These are phyloP conservation scores for Dujonia santamariae DNA, from an alignment of 1,139 yeast species.

Conservation along the genomic window DNA sequence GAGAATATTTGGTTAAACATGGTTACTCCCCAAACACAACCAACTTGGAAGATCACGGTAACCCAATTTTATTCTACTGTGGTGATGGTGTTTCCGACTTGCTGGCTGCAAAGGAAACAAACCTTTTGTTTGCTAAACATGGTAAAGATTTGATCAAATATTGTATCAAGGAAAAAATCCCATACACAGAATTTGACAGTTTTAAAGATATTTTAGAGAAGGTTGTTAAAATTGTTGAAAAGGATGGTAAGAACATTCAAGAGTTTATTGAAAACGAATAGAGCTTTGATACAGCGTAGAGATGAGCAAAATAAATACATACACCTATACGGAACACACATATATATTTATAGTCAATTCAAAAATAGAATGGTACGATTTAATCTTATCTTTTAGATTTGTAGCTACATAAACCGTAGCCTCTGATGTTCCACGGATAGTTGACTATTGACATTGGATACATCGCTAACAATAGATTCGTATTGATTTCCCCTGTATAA, in stretches of 20 bases:
- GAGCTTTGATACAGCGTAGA: too few species aligned
- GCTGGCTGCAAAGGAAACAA: constrained; percentile 93
- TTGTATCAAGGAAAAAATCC: constrained; percentile 76
- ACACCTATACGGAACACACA: too few species aligned
- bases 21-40: constrained; percentile 23
- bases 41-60: constrained; percentile 16
- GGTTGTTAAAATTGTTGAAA: constrained; percentile 33
- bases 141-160: constrained; percentile 87
- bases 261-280: constrained; percentile 28
- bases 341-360: too few species aligned
- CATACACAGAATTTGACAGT: constrained; percentile 77
- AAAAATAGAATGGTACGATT: too few species aligned
- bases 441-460: too few species aligned
- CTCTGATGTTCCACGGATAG: too few species aligned
- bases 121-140: constrained; percentile 85
- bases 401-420: too few species aligned
- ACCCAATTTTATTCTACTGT: constrained; percentile 75
- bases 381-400: too few species aligned
- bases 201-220: constrained; percentile 68
- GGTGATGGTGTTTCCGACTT: constrained; percentile 98
- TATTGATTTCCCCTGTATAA: too few species aligned
- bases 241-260: constrained; percentile 23
- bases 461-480: too few species aligned
- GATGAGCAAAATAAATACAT: too few species aligned
- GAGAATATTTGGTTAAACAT: constrained; percentile 54